A percentile compares a stretch with the other conserved stretches of the same genome.
phyloP scores from a whole-genome alignment of 192 early-diverging fungal genomes.

The Coemansia sp. region DNA sequence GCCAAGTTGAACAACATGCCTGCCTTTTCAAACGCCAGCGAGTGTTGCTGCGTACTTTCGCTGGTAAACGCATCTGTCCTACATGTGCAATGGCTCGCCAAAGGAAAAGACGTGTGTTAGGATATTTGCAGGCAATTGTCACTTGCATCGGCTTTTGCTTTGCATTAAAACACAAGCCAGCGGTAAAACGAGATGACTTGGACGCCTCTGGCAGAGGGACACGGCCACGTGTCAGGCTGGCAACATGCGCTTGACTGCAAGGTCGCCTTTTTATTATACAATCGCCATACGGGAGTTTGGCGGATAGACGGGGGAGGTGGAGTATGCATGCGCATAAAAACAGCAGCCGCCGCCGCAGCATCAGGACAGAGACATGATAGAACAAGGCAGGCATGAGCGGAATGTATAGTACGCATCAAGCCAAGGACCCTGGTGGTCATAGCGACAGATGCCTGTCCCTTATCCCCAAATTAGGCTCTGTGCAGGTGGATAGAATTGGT shows the following conservation, averaged over 20 bases:
- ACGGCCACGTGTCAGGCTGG: constrained; percentile 1
- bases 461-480: constrained; percentile 1
- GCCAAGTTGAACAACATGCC: constrained; percentile 95
- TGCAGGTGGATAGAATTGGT: background rate
- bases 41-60: constrained; percentile 79
- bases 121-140: background rate
- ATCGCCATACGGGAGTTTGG: background rate
- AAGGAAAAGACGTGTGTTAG: constrained; percentile 5
- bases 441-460: background rate
- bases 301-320: background rate
- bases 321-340: background rate
- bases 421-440: constrained; percentile 2
- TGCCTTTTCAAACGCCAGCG: constrained; percentile 97
- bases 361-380: background rate
- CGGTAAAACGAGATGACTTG: background rate
- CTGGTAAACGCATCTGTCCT: constrained; percentile 82
- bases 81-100: constrained; percentile 33
- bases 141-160: background rate
- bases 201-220: background rate
- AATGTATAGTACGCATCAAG: background rate
- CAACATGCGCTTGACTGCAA: constrained; percentile 5
- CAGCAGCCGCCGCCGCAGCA: background rate
- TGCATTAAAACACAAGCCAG: background rate
- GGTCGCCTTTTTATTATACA: background rate
- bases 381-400: background rate